Evolutionary conservation across 2,329 filamentous ascomycete species (phyloP).

Genomic region (Paraconiothyrium sp.): DNA sequence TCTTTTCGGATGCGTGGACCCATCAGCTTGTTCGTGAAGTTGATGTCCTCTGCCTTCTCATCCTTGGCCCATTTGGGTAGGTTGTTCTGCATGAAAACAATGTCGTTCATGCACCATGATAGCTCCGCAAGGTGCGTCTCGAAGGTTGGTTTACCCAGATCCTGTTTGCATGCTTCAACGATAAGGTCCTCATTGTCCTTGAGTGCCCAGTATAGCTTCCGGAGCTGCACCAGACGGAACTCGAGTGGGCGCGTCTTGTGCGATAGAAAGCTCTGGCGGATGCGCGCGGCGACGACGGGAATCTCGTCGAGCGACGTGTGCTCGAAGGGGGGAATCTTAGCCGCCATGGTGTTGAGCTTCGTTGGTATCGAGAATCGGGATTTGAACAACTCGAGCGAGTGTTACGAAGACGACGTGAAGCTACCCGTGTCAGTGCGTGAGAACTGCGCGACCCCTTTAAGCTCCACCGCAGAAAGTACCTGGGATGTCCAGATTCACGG

Average conservation of each 20-base stretch:
- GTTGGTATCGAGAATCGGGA: background rate
- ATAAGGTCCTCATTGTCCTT: slow-evolving; percentile 80
- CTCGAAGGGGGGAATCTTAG: slow-evolving; percentile 43
- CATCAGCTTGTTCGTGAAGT: slow-evolving; percentile 73
- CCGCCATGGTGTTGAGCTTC: slow-evolving; percentile 26
- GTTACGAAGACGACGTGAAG: background rate
- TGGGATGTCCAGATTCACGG: background rate
- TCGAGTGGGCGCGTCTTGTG: slow-evolving; percentile 84
- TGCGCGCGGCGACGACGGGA: slow-evolving; percentile 54
- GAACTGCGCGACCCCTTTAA: background rate
- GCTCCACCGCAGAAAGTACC: background rate
- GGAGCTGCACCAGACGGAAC: slow-evolving; percentile 85
- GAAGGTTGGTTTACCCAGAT: slow-evolving; percentile 79
- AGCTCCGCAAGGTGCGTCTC: slow-evolving; percentile 81
- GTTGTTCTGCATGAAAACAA: slow-evolving; percentile 79
- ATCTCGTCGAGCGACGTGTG: slow-evolving; percentile 49
- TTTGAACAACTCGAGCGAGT: background rate
- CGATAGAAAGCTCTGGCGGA: slow-evolving; percentile 76
- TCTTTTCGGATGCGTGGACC: slow-evolving; percentile 84
- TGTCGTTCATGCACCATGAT: slow-evolving; percentile 81
- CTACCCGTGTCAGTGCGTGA: background rate
- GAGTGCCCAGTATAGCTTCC: slow-evolving; percentile 93
- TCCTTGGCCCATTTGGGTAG: slow-evolving; percentile 85
- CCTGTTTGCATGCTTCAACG: slow-evolving; percentile 76
- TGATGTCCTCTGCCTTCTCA: slow-evolving; percentile 76